phyloP scores from a whole-genome alignment of 2,329 filamentous ascomycete genomes.

The Penicillium aurantiogriseum region DNA sequence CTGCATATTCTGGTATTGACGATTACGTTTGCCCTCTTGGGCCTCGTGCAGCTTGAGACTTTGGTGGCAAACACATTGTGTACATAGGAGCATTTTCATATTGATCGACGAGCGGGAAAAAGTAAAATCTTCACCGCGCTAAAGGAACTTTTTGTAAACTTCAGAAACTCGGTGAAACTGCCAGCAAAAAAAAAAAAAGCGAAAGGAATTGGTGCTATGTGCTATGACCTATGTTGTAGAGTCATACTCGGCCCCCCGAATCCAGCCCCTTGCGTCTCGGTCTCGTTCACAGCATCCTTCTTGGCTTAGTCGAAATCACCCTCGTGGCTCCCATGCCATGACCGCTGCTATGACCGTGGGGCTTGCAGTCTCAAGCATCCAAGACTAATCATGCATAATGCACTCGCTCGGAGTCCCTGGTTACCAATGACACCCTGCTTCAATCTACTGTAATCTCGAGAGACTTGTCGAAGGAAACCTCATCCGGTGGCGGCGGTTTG shows the following conservation, averaged over 20 bases:
- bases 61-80: slow-evolving; percentile 7
- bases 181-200: not conserved
- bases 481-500: not conserved
- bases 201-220: not conserved
- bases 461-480: not conserved
- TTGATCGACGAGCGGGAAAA: not conserved
- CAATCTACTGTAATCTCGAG: not conserved
- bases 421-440: not conserved
- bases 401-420: slow-evolving; percentile 8
- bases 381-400: slow-evolving; percentile 7
- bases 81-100: not conserved
- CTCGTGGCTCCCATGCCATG: slow-evolving; percentile 17
- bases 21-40: slow-evolving; percentile 20
- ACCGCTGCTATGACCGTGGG: slow-evolving; percentile 8
- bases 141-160: not conserved
- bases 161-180: not conserved
- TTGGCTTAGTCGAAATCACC: not conserved
- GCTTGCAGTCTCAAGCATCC: not conserved
- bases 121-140: not conserved
- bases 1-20: slow-evolving; percentile 10
- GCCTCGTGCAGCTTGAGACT: slow-evolving; percentile 18
- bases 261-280: slow-evolving; percentile 15
- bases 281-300: slow-evolving; percentile 3
- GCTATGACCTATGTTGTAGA: slow-evolving; percentile 7
- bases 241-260: slow-evolving; percentile 3